These are phyloP conservation scores for Parachaetomium inaequale DNA, from an alignment of 495 filamentous ascomycete species.

Conservation along the genomic window DNA sequence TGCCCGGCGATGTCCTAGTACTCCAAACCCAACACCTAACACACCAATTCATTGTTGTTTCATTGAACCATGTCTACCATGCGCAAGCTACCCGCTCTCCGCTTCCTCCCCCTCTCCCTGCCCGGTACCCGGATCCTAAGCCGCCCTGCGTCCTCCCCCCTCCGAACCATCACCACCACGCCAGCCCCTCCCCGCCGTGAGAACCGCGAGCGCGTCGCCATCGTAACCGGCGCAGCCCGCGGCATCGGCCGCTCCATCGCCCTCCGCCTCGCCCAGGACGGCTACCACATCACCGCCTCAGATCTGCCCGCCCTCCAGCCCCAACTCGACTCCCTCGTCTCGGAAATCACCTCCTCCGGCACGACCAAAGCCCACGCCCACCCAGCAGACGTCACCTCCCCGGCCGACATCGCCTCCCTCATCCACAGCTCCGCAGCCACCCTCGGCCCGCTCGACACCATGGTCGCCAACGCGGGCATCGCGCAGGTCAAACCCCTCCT, in stretches of 20 bases:
- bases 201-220: conserved; percentile 33
- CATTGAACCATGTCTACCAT: neutral
- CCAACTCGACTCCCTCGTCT: conserved; percentile 46
- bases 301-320: conserved; percentile 48
- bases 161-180: neutral
- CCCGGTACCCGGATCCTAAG: too few relatives aligned
- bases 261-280: conserved; percentile 54
- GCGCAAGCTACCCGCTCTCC: neutral
- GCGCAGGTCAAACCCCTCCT: conserved; percentile 51
- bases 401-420: conserved; percentile 47
- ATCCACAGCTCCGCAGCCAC: conserved; percentile 43
- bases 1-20: too few relatives aligned
- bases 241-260: conserved; percentile 62
- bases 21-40: neutral
- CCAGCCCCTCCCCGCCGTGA: neutral
- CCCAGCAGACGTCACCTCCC: conserved; percentile 54
- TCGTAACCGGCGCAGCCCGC: conserved; percentile 55
- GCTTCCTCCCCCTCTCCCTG: neutral
- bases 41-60: neutral
- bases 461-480: conserved; percentile 62
- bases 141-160: neutral
- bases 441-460: conserved; percentile 55
- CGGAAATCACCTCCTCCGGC: conserved; percentile 47
- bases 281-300: conserved; percentile 60
- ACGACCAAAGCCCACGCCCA: conserved; percentile 40